Evolutionary conservation across 345 rosid genomes (phyloP).

Genomic region (Citrus reticulata): DNA sequence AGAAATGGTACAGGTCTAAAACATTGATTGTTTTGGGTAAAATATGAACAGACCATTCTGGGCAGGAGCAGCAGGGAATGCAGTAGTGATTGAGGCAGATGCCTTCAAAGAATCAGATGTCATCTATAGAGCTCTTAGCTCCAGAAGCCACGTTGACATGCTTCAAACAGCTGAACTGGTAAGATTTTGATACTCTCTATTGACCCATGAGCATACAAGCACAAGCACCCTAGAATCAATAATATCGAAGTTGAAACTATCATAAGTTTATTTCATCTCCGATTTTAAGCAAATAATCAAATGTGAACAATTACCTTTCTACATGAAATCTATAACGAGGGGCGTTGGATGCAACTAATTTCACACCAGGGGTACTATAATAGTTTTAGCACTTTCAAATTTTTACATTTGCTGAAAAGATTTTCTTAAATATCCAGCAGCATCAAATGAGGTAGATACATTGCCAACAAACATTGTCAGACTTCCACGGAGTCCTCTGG

Average conservation of each 20-base stretch:
- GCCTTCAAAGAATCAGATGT: constrained; percentile 97
- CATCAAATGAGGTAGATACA: not conserved
- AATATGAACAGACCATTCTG: constrained; percentile 68
- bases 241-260: too few species aligned
- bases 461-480: not conserved
- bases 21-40: constrained; percentile 10
- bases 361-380: not conserved
- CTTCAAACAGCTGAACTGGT: constrained; percentile 89
- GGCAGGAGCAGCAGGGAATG: constrained; percentile 73
- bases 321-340: not conserved
- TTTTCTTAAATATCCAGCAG: not conserved
- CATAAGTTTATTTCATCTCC: not conserved
- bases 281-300: not conserved
- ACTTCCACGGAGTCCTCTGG: not conserved
- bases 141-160: constrained; percentile 84
- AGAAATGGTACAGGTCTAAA: not conserved
- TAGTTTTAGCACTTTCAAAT: not conserved
- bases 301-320: not conserved
- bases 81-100: constrained; percentile 87
- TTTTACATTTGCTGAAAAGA: not conserved
- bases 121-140: constrained; percentile 83
- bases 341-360: not conserved
- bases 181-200: constrained; percentile 7
- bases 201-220: not conserved
- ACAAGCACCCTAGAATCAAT: not conserved